A percentile compares a stretch with the other conserved stretches of the same genome.
Conservation (phyloP, 768 basidiomycete species). For the Trametes cingulata region DNA sequence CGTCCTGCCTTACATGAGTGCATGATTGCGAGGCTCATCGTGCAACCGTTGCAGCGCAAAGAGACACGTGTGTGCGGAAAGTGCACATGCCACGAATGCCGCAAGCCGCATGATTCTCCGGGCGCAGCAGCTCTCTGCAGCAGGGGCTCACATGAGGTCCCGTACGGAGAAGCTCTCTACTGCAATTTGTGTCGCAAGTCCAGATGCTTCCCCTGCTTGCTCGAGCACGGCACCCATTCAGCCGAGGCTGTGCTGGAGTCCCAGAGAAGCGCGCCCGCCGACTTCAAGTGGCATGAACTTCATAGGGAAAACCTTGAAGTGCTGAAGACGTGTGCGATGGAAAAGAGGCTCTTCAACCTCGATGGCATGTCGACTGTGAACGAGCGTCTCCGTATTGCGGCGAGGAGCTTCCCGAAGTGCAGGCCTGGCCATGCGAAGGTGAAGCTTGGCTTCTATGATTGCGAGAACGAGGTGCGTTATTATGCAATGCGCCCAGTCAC, state of each 20-base stretch:
- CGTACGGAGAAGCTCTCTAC: slow-evolving; percentile 24
- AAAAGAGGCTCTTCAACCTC: not conserved
- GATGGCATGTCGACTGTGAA: slow-evolving; percentile 1
- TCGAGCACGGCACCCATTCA: slow-evolving; percentile 38
- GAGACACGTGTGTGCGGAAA: too few species aligned
- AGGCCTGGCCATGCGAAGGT: slow-evolving; percentile 44
- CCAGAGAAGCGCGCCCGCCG: not conserved
- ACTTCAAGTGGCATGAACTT: not conserved
- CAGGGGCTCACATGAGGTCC: too few species aligned
- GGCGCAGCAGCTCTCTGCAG: too few species aligned
- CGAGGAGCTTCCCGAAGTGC: slow-evolving; percentile 49
- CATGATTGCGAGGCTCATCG: not conserved
- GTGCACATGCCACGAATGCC: too few species aligned
- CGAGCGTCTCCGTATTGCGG: slow-evolving; percentile 45
- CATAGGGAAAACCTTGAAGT: not conserved
- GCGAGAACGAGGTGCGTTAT: slow-evolving; percentile 4
- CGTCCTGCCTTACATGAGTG: too few species aligned
- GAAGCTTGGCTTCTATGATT: slow-evolving; percentile 65
- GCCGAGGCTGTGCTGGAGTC: slow-evolving; percentile 36
- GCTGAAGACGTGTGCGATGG: not conserved
- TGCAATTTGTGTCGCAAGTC: slow-evolving; percentile 41
- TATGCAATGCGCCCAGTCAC: too few species aligned
- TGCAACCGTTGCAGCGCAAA: not conserved
- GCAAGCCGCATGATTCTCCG: too few species aligned
- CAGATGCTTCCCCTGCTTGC: slow-evolving; percentile 40